phyloP scores from a whole-genome alignment of 345 rosid genomes.

The Linum trigynum region DNA sequence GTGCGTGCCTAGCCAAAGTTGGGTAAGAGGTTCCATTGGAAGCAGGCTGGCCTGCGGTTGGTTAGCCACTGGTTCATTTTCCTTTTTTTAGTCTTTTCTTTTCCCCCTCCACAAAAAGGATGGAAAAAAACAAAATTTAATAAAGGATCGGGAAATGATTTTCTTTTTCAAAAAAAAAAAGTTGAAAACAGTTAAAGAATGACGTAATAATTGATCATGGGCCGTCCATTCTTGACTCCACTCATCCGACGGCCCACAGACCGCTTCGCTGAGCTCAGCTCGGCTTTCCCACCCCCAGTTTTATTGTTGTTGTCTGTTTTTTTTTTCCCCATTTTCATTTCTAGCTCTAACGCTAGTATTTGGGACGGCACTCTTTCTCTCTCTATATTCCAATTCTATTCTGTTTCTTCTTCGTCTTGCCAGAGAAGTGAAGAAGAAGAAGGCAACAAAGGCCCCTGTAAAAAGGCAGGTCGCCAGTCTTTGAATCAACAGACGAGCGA shows the following conservation, averaged over 20 bases:
- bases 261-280: neutral
- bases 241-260: constrained; percentile 15
- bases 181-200: neutral
- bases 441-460: neutral
- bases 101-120: too few species aligned
- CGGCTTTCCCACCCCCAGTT: neutral
- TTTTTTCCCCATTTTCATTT: neutral
- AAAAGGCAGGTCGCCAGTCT: too few species aligned
- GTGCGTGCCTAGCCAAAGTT: too few species aligned
- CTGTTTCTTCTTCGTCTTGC: neutral
- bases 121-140: too few species aligned
- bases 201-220: constrained; percentile 6
- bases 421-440: neutral
- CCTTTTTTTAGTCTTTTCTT: too few species aligned
- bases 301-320: neutral
- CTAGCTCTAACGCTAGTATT: neutral
- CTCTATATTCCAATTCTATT: neutral
- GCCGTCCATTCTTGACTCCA: constrained; percentile 30
- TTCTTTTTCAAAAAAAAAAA: neutral
- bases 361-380: constrained; percentile 25
- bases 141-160: too few species aligned
- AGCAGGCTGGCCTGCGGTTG: too few species aligned
- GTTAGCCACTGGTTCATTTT: too few species aligned
- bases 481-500: neutral
- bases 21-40: too few species aligned